Conservation (phyloP, 2,329 filamentous ascomycete species). For the Parastagonospora nodorum region DNA sequence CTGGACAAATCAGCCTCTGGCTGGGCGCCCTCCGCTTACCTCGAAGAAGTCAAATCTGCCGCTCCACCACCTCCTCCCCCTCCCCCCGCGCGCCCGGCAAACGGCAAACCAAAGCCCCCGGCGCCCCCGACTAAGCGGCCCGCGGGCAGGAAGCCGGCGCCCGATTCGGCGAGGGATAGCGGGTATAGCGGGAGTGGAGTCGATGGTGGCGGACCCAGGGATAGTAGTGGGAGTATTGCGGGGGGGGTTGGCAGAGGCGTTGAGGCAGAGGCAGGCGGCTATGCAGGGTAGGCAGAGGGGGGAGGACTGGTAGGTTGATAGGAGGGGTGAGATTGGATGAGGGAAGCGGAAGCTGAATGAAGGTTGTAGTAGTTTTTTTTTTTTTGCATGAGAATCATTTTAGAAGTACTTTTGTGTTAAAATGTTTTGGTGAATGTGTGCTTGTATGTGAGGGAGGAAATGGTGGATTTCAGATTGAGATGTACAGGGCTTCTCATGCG, state of each 20-base stretch:
- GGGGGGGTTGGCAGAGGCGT: slow-evolving; percentile 57
- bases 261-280: slow-evolving; percentile 55
- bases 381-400: too few species aligned
- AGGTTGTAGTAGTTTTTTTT: too few species aligned
- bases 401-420: too few species aligned
- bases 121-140: slow-evolving; percentile 82
- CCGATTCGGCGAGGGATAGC: slow-evolving; percentile 71
- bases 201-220: slow-evolving; percentile 44
- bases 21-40: slow-evolving; percentile 93
- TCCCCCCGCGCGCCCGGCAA: slow-evolving; percentile 64
- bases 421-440: too few species aligned
- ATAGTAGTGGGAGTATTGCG: slow-evolving; percentile 51
- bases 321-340: background rate
- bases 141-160: slow-evolving; percentile 71
- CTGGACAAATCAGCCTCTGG: slow-evolving; percentile 72
- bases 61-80: slow-evolving; percentile 55
- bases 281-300: slow-evolving; percentile 50
- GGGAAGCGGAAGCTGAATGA: too few species aligned
- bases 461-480: too few species aligned
- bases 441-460: too few species aligned
- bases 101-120: slow-evolving; percentile 73
- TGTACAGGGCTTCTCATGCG: too few species aligned
- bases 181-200: slow-evolving; percentile 52
- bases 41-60: slow-evolving; percentile 73
- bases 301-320: slow-evolving; percentile 38